Base-by-base conservation (phyloP, 2,329 filamentous ascomycete species). In the Tolypocladium inflatum region DNA sequence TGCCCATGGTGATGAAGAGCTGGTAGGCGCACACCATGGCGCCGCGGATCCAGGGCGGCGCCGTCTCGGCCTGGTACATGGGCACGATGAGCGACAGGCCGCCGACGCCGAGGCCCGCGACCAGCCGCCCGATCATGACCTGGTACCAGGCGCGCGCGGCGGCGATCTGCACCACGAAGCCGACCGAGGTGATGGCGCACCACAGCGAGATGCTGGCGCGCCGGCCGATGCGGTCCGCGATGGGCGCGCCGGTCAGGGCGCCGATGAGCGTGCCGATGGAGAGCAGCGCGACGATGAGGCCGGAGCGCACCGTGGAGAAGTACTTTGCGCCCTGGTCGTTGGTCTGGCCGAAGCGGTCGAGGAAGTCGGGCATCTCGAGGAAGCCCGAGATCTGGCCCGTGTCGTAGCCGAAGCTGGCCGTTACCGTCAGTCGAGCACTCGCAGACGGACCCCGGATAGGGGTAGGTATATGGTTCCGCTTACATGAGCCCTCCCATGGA, bases 31-130 rank as follows among this genome's bases (percentile, higher is more conserved):
- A 80, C 54, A 90, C 82, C 61, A 89, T 78, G 5, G 82, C 78
- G 57, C 85, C 86, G 62, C 87, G 80, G 55, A 90, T 82, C 68
- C 83, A 84, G 17, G 83, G 78, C 0, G 87, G 87, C 0, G 84
- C 82, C 7, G 81, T 87, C 71, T 90, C 87, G n/a, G 82, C 82
- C 65, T 89, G 85, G 67, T 88, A 90, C 83, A 90, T 86, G n/a
- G 85, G 85, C 0, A 86, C 84, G 15, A 85, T 71, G 6, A 88
- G 80, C 11, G 81, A 85, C 2, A 89, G 70, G 0, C 80, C 82
- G 57, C 87, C 87, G 48, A 90, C 85, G 17, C 86, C 86, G 1
- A 89, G 74, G 55, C 87, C 87, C 17, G 84, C 82, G 19, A 88
- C 77, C 64, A 84, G 81, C 57, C 87, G 77, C 17, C 87, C 87